Evolutionary conservation across 768 basidiomycete genomes (phyloP).

Genomic region (Leccinum arenicola): DNA sequence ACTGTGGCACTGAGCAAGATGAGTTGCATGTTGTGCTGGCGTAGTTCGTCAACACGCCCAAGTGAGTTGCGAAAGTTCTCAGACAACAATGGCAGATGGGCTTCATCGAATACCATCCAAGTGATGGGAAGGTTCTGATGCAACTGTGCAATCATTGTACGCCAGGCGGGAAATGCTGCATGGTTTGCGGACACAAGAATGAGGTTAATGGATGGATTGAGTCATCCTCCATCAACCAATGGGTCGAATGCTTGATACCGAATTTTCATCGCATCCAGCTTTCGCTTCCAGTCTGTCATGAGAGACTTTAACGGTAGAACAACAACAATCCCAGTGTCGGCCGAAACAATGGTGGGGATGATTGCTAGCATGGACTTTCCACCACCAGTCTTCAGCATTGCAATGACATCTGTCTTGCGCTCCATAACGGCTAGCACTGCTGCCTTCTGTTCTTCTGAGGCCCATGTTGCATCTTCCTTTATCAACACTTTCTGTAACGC

Average conservation of each 20-base stretch:
- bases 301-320: neutral
- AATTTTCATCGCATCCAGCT: neutral
- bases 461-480: neutral
- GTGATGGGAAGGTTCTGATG: neutral
- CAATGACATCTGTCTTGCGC: neutral
- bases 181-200: neutral
- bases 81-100: neutral
- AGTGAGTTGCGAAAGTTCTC: neutral
- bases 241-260: neutral
- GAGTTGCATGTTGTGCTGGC: neutral
- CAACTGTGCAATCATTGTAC: neutral
- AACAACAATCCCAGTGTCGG: neutral
- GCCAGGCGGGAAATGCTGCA: neutral
- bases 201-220: neutral
- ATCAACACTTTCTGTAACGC: accelerated
- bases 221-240: neutral
- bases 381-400: neutral
- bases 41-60: neutral
- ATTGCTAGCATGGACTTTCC: neutral
- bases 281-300: neutral
- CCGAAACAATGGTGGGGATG: neutral
- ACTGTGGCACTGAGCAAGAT: neutral
- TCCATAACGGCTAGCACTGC: neutral
- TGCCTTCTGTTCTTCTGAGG: neutral
- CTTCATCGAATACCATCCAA: neutral